phyloP scores from a whole-genome alignment of 768 basidiomycete species.

The Amanita rubescens region DNA sequence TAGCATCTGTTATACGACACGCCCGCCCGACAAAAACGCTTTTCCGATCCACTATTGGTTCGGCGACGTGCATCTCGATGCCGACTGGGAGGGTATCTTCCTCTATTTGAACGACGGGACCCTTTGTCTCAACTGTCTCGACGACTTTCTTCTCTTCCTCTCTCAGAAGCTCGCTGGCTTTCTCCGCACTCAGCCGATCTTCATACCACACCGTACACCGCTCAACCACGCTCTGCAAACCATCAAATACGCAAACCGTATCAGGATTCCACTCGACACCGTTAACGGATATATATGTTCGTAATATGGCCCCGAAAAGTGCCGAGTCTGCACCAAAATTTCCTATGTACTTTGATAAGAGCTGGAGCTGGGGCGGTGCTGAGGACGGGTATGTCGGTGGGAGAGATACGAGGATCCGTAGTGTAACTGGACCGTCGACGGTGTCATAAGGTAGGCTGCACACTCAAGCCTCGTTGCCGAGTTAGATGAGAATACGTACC shows the following conservation, averaged over 20 bases:
- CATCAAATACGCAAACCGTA: constrained; percentile 81
- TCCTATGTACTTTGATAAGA: constrained; percentile 79
- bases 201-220: constrained; percentile 63
- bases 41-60: constrained; percentile 81
- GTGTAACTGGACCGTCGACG: constrained; percentile 14
- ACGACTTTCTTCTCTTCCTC: neutral
- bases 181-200: constrained; percentile 51
- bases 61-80: constrained; percentile 61
- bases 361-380: constrained; percentile 74
- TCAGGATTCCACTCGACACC: constrained; percentile 76
- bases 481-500: constrained; percentile 38
- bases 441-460: constrained; percentile 43
- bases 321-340: constrained; percentile 65
- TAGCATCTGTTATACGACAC: constrained; percentile 69
- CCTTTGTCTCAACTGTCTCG: neutral
- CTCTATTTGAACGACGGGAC: neutral
- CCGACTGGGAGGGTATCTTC: constrained; percentile 42
- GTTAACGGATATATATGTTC: constrained; percentile 71
- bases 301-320: constrained; percentile 71
- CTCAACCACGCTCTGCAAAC: constrained; percentile 69
- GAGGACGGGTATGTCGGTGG: constrained; percentile 55
- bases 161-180: constrained; percentile 21
- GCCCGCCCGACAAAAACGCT: constrained; percentile 84
- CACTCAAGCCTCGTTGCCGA: constrained; percentile 1
- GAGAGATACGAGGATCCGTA: constrained; percentile 53